Conservation (phyloP, 768 basidiomycete genomes). For the Mycena maculata region DNA sequence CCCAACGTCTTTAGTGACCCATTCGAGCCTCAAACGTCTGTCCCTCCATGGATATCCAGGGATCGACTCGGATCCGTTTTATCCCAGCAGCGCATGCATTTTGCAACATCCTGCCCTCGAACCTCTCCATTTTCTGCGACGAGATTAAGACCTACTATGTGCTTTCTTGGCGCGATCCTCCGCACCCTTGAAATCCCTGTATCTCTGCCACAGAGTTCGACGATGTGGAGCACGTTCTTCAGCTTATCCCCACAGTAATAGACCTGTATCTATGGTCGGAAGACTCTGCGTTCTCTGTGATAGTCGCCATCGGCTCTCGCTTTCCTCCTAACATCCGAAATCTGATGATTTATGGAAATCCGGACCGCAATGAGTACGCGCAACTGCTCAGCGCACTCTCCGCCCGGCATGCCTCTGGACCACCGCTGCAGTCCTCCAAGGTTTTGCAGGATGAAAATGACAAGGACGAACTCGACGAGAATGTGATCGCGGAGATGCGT, state of each 20-base stretch:
- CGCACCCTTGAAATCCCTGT: not conserved
- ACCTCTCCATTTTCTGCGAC: not conserved
- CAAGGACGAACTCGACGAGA: not conserved
- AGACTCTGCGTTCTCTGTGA: not conserved
- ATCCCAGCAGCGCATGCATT: not conserved
- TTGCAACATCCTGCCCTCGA: not conserved
- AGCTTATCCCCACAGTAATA: not conserved
- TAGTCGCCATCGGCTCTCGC: not conserved
- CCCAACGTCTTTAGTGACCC: not conserved
- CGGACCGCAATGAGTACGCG: not conserved
- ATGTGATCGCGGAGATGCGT: not conserved
- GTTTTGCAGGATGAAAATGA: not conserved
- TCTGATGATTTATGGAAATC: not conserved
- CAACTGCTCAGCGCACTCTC: not conserved
- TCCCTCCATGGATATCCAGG: not conserved
- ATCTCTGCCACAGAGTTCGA: too few relatives aligned
- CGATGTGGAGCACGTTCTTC: not conserved
- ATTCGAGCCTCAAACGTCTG: not conserved
- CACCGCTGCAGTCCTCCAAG: not conserved
- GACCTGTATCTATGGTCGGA: not conserved
- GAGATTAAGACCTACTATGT: not conserved
- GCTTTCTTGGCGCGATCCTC: slow-evolving; percentile 11
- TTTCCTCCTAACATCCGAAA: slow-evolving; percentile 1
- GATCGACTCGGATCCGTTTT: accelerated
- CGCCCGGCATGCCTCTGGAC: not conserved